These are phyloP conservation scores for Sonneratia caseolaris DNA, from an alignment of 345 rosid genomes.

Conservation along the genomic window DNA sequence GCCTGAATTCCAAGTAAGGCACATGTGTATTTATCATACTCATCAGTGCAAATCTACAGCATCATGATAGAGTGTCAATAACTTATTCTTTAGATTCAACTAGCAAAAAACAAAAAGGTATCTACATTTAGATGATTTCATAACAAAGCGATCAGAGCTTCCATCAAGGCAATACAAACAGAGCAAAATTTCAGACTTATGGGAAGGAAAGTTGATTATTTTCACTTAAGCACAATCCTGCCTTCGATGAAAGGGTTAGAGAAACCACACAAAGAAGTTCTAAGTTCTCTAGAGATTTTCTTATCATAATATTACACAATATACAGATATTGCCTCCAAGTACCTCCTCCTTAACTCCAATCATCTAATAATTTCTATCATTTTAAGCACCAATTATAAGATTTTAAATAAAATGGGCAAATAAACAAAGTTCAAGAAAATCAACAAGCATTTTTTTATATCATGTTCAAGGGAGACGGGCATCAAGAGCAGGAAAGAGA, in stretches of 20 bases:
- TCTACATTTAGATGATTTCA: neutral
- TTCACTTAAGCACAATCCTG: neutral
- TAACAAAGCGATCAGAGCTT: neutral
- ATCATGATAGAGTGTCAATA: slow-evolving; percentile 10
- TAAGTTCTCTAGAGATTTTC: too few relatives aligned
- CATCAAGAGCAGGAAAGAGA: neutral
- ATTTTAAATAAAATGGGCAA: neutral
- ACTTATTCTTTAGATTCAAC: neutral
- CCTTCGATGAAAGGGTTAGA: neutral
- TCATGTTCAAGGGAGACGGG: neutral
- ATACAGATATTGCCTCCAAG: neutral
- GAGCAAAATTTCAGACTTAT: neutral
- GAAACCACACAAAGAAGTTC: neutral
- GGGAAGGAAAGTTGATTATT: neutral
- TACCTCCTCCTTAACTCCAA: neutral
- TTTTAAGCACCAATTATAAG: neutral
- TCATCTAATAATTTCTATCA: neutral
- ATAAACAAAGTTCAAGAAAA: neutral
- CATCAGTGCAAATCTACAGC: slow-evolving; percentile 71
- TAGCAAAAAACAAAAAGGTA: neutral
- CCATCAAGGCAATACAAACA: neutral
- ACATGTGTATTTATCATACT: slow-evolving; percentile 71
- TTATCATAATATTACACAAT: neutral
- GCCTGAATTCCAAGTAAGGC: slow-evolving; percentile 79
- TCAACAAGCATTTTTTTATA: neutral